Base-by-base conservation (phyloP, 768 basidiomycete genomes). In the Polyporus arcularius region DNA sequence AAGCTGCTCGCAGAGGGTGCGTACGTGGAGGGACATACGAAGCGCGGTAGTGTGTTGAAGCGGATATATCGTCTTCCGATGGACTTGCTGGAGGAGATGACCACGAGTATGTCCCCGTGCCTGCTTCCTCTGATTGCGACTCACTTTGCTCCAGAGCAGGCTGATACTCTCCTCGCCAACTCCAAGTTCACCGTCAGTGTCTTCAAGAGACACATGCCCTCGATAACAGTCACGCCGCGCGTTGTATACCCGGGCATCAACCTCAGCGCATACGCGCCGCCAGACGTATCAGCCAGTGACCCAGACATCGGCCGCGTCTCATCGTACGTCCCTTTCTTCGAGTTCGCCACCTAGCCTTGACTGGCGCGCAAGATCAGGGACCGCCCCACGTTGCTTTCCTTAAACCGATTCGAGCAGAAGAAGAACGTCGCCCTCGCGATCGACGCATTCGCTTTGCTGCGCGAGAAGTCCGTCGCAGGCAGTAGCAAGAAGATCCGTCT, bases 201-300 rank as follows among this genome's bases (percentile, higher is more conserved):
- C 0, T 96, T 95, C 71, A 80, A 78, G 60, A 76, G 81, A 2
- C 85, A 94, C 65, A 92, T 98, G 68, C 79, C 84, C 0, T 85
- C 86, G 1, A 85, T 98, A 45, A 63, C 57, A 2, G 77, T 78
- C 28, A 77, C 74, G 0, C 93, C 90, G 3, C 80, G 78, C 41
- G 88, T 97, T n/a, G 87, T 98, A n/a, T 95, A 98, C 71, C 97
- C 97, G 1, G 94, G 95, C 0, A 94, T 99, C 61, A 94, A 97
- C 65, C 76, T 93, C 16, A 75, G 81, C 3, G 86, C 87, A 0
- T 98, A 96, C 66, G 83, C 82, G 32, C 57, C 71, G 1, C 35
- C 57, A 56, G 68, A 75, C 0, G 70, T 81, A 9, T 75, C 82
- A 59, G 58, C 63, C 56, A 72, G 71, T 14, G 79, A 82, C 50